These are phyloP conservation scores for Populus pruinosa DNA, from an alignment of 345 rosid species.

Conservation along the genomic window DNA sequence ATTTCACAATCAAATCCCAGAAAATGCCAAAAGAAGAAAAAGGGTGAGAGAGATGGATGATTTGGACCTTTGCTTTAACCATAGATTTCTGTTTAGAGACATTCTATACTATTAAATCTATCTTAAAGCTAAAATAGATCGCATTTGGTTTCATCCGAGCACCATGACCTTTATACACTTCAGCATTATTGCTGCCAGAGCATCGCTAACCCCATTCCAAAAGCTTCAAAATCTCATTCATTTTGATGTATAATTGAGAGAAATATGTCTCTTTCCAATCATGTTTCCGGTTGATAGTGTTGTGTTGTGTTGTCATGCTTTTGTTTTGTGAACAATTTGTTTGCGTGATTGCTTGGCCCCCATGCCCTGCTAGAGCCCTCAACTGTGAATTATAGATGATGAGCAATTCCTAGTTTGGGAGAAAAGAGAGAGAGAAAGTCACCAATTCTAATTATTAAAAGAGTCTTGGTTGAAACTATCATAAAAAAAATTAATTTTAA, in stretches of 20 bases:
- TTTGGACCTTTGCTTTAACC: not conserved
- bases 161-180: not conserved
- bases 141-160: not conserved
- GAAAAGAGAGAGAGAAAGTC: too few relatives aligned
- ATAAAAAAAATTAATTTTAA: too few relatives aligned
- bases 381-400: not conserved
- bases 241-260: not conserved
- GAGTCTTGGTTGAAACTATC: too few relatives aligned
- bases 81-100: not conserved
- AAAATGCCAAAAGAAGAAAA: slow-evolving; percentile 1
- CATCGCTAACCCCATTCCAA: not conserved
- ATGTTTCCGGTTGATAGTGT: not conserved
- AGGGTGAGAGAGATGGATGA: not conserved
- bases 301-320: not conserved
- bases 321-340: not conserved
- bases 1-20: not conserved
- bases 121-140: slow-evolving; percentile 10
- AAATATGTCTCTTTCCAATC: not conserved
- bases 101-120: slow-evolving; percentile 8
- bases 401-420: too few relatives aligned
- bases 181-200: slow-evolving; percentile 4
- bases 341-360: not conserved
- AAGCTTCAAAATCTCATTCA: not conserved
- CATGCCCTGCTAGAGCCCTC: not conserved
- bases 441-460: too few relatives aligned